A percentile compares a stretch with the other conserved stretches of the same genome.
Evolutionary conservation across 257 asterid genomes (phyloP).

Genomic region (Rhazya stricta): DNA sequence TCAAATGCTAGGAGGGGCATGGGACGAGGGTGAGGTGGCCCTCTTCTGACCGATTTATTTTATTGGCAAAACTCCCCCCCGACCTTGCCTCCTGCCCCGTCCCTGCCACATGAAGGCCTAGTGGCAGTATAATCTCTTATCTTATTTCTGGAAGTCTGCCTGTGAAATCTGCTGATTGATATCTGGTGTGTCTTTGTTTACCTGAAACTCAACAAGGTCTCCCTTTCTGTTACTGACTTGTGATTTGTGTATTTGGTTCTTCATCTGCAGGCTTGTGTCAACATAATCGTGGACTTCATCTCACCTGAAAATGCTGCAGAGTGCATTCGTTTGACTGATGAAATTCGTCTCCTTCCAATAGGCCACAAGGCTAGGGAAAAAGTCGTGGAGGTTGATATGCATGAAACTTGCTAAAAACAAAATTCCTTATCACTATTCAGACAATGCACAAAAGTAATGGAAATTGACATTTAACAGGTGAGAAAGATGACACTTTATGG

Average conservation of each 20-base stretch:
- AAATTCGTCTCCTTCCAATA: constrained; percentile 75
- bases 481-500: constrained; percentile 71
- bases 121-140: not conserved
- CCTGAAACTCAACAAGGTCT: not conserved
- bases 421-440: constrained; percentile 2
- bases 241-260: constrained; percentile 6
- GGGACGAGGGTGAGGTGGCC: not conserved
- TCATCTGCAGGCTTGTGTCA: constrained; percentile 71
- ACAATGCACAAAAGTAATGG: constrained; percentile 3
- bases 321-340: constrained; percentile 68
- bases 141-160: not conserved
- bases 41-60: not conserved
- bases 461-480: constrained; percentile 48
- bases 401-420: not conserved
- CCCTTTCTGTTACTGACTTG: not conserved
- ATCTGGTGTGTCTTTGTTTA: not conserved
- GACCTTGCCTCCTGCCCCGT: not conserved
- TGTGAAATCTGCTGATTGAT: not conserved
- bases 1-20: not conserved
- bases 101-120: not conserved
- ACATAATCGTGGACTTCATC: constrained; percentile 73
- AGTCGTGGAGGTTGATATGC: constrained; percentile 57
- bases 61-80: not conserved
- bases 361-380: constrained; percentile 72
- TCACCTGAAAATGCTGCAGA: constrained; percentile 86